These are phyloP conservation scores for Antitrichia curtipendula DNA, from an alignment of 225 moss, liverwort and hornwort genomes.

Conservation along the genomic window DNA sequence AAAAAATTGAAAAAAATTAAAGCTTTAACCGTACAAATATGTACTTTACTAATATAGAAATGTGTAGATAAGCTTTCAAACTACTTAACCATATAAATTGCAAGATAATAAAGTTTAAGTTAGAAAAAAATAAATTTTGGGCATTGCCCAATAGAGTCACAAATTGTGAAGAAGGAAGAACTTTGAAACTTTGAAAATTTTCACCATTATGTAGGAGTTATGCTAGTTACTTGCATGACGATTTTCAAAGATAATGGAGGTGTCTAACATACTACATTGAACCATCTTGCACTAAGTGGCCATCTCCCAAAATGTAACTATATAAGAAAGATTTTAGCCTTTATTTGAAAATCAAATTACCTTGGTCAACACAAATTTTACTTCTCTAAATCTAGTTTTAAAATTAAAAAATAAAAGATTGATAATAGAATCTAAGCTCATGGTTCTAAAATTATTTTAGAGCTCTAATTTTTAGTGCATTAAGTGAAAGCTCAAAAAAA, in stretches of 20 bases:
- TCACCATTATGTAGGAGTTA: background rate
- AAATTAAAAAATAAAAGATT: too few species aligned
- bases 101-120: background rate
- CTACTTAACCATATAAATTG: background rate
- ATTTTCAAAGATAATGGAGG: background rate
- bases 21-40: background rate
- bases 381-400: too few species aligned
- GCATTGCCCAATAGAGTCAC: too few species aligned
- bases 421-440: background rate
- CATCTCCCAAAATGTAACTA: background rate
- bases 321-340: background rate
- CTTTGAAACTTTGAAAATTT: background rate
- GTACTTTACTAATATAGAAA: background rate
- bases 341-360: background rate
- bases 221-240: too few species aligned
- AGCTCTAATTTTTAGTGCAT: background rate
- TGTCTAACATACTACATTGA: background rate
- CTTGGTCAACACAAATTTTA: background rate
- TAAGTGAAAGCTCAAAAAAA: background rate
- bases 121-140: background rate
- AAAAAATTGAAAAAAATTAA: background rate
- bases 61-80: background rate
- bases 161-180: background rate
- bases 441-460: background rate
- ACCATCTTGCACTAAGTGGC: rapidly evolving